These are phyloP conservation scores for Aspergillus cejpii DNA, from an alignment of 2,329 filamentous ascomycete genomes.

Conservation along the genomic window DNA sequence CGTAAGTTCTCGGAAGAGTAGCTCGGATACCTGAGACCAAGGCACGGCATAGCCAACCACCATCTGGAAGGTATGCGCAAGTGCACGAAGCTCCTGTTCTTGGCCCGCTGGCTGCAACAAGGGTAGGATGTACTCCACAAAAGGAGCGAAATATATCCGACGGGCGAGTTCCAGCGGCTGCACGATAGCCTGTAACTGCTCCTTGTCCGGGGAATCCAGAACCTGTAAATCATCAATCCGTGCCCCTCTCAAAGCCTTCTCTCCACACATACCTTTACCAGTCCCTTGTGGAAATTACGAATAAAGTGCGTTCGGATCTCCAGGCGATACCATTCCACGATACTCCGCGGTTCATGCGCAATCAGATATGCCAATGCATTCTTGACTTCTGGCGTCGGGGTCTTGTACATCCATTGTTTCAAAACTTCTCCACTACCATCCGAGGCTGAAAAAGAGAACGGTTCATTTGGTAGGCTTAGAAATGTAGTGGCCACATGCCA, in stretches of 20 bases:
- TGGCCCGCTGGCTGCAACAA: conserved; percentile 22
- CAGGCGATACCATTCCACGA: conserved; percentile 41
- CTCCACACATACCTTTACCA: conserved; percentile 34
- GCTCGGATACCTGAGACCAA: conserved; percentile 36
- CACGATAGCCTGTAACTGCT: conserved; percentile 29
- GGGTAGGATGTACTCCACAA: conserved; percentile 31
- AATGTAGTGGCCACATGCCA: conserved; percentile 39
- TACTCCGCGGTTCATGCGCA: conserved; percentile 21
- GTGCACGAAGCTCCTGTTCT: conserved; percentile 29
- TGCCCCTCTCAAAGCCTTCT: no score
- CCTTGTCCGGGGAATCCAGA: conserved; percentile 18
- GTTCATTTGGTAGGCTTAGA: conserved; percentile 33
- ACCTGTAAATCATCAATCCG: conserved; percentile 16
- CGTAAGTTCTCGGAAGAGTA: conserved; percentile 42
- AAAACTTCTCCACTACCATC: conserved; percentile 25
- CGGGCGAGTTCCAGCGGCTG: conserved; percentile 33
- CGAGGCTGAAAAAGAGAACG: conserved; percentile 26
- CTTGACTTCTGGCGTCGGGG: conserved; percentile 25
- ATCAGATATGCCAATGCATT: conserved; percentile 33
- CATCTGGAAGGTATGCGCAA: conserved; percentile 42
- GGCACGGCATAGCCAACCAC: conserved; percentile 45
- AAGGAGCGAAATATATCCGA: conserved; percentile 33
- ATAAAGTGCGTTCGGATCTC: conserved; percentile 42
- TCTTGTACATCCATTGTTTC: conserved; percentile 26
- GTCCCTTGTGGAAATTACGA: conserved; percentile 29